Evolutionary conservation across 345 rosid genomes (phyloP), one percentile per base, ranked within the genome.

Genomic region (Litchi chinensis): DNA sequence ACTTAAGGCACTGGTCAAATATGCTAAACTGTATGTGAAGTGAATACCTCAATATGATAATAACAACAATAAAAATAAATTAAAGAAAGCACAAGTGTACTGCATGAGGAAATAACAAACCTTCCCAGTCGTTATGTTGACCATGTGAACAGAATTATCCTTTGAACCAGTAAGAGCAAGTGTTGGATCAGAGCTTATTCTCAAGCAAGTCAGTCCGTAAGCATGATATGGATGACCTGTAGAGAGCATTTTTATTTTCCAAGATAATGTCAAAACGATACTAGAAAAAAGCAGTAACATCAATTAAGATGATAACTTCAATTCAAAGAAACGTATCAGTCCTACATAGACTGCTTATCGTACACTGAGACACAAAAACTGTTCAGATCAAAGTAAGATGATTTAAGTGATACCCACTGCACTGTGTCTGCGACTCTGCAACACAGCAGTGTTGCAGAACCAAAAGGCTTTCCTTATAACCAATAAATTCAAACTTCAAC

Each of bases 221-320:
- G 94, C 86, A 81, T 93, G 98, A 85, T 91, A 92, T 24, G 93
- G 92, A 90, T 95, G 94, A 82, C 97, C 99, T 92, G 70, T 10
- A 79, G 16, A 32, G 4, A 32, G 37, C 37, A 3, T 44, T 6
- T 71, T 39, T 75, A 10, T 46, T 72, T 18, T 65, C 43, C 7
- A 21, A 16, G 81, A 28, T 4, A 22, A 64, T 71, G 79, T 22
- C 48, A 66, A 66, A 59, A 32, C 41, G 68, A 39, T 63, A 22
- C 37, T 15, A 39, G 21, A 71, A 62, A 32, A 74, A 65, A 67
- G 65, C 22, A 4, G 68, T 44, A 50, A 40, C 26, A 65, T 65
- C 48, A 46, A 68, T 66, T 71, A 4, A n/a, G 5, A 21, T 63
- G 66, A 57, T 15, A 57, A 57, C 19, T 6, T 41, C 44, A 41